Evolutionary conservation across 768 basidiomycete genomes (phyloP).

Genomic region (Phaffia australis): DNA sequence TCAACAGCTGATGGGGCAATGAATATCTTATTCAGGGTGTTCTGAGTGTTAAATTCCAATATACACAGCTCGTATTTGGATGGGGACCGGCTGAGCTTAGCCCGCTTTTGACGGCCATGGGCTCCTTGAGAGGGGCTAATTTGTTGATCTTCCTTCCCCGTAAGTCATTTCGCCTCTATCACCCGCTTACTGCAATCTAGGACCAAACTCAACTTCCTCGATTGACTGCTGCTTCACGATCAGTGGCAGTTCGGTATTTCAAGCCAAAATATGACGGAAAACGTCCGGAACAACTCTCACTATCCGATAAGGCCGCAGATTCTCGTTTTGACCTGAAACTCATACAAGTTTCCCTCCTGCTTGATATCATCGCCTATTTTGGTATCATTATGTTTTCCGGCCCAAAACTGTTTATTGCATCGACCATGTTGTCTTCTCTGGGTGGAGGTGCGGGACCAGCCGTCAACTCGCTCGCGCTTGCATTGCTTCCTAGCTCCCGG

Average conservation of each 20-base stretch:
- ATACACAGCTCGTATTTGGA: conserved; percentile 50
- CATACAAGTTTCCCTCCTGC: conserved; percentile 50
- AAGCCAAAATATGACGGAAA: conserved; percentile 40
- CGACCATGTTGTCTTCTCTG: conserved; percentile 48
- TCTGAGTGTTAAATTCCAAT: conserved; percentile 53
- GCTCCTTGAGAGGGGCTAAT: conserved; percentile 48
- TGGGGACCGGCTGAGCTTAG: conserved; percentile 43
- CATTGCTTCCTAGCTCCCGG: conserved; percentile 46
- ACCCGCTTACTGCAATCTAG: too few species aligned
- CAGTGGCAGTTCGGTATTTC: conserved; percentile 50
- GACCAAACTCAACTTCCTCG: not conserved
- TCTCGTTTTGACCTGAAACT: conserved; percentile 60
- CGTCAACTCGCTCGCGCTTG: conserved; percentile 58
- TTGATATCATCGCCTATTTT: conserved; percentile 50
- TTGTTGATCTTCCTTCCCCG: conserved; percentile 53
- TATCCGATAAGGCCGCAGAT: conserved; percentile 21
- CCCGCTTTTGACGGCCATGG: conserved; percentile 42
- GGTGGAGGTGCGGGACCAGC: conserved; percentile 58
- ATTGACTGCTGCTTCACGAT: not conserved
- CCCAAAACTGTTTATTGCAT: conserved; percentile 47
- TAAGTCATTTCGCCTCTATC: conserved; percentile 39
- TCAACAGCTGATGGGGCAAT: not conserved
- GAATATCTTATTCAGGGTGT: conserved; percentile 44
- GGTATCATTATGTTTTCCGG: conserved; percentile 46
- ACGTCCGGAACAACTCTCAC: not conserved